These are phyloP conservation scores for Solanum tarapatanum DNA, from an alignment of 257 asterid genomes.

Conservation along the genomic window DNA sequence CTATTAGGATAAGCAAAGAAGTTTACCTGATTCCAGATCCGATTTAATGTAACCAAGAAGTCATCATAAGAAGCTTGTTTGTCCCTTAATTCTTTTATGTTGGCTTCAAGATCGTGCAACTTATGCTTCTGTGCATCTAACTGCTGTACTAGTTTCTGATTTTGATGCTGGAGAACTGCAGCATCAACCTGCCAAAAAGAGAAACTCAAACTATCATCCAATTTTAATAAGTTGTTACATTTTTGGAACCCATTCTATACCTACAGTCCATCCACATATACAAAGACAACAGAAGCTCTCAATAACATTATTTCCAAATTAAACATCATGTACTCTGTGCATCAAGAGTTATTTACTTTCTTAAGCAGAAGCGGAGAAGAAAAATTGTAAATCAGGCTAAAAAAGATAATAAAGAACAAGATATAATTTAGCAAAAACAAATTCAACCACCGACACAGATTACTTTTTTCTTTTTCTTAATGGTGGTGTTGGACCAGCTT, in stretches of 20 bases:
- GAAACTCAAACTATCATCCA: background rate
- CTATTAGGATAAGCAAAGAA: background rate
- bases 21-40: constrained; percentile 80
- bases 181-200: constrained; percentile 66
- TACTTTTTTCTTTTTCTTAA: background rate
- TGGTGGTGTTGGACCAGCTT: background rate
- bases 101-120: constrained; percentile 65
- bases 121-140: constrained; percentile 77
- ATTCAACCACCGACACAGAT: background rate
- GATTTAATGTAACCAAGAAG: constrained; percentile 55
- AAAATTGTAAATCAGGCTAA: background rate
- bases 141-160: constrained; percentile 90
- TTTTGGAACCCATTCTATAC: background rate
- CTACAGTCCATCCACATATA: background rate
- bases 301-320: background rate
- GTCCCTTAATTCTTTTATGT: constrained; percentile 51
- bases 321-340: background rate
- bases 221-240: background rate
- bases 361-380: background rate
- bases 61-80: constrained; percentile 73
- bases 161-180: constrained; percentile 88
- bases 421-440: background rate
- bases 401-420: background rate
- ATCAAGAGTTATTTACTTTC: background rate
- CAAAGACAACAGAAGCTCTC: background rate